Evolutionary conservation across 352 stramenopile species (phyloP), one percentile per base, ranked within the genome.

Genomic region (Globisporangium megalacanthum): DNA sequence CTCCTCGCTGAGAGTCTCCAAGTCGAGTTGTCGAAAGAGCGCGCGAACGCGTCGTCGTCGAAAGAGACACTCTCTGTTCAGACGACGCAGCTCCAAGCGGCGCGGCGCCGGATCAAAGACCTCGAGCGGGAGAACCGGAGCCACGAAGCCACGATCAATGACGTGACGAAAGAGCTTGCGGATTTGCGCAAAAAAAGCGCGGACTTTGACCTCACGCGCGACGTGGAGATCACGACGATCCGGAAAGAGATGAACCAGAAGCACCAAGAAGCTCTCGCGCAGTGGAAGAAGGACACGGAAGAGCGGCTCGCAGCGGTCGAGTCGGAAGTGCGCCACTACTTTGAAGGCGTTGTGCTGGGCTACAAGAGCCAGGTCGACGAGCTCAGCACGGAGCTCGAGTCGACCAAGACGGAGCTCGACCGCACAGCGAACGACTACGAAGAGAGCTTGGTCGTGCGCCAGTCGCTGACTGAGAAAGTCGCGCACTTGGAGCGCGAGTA

Each of bases 361-460:
- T 67, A 86, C 46, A 74, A 86, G 52, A 75, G 42, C 48, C 83
- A 93, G 62, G 64, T 89, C 10, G 74, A 84, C 19, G 81, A 91
- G 54, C 60, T 89, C 31, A 69, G 61, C 46, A 25, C 49, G 4
- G 83, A 93, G 52, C 51, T 91, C 8, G 79, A 90, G 33, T 77
- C 69, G 53, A 87, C 80, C 33, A 89, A 88, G 58, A 73, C 72
- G 52, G 81, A 94, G 57, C 63, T 91, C 17, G 79, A 94, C 35
- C 79, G 79, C 42, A 94, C 83, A 29, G 76, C 78, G 20, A 89
- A 67, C 54, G 83, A 93, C 58, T 93, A 91, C 61, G 80, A 93
- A 42, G 81, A 91, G 49, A 90, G 77, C 56, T 65, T 91, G 10
- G 76, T 86, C 52, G 76, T 84, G 5, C 75, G 83, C 14, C 80